These are phyloP conservation scores for Phaeophleospora eucalypticola DNA, from an alignment of 2,329 filamentous ascomycete species.

Conservation along the genomic window DNA sequence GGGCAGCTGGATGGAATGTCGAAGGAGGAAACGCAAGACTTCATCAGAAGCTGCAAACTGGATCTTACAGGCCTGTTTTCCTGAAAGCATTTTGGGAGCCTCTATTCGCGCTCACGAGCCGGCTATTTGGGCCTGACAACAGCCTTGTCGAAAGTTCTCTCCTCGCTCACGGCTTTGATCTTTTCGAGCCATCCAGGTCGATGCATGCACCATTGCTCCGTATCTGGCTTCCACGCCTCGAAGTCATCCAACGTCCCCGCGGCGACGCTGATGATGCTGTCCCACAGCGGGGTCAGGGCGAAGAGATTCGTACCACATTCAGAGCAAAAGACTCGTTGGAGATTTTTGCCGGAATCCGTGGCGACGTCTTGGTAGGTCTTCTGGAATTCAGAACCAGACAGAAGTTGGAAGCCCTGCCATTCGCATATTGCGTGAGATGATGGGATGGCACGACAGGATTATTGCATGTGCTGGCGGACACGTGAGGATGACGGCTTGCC, in stretches of 20 bases:
- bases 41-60: constrained; percentile 31
- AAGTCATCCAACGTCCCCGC: constrained; percentile 26
- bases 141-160: constrained; percentile 11
- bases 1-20: constrained; percentile 41
- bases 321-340: constrained; percentile 42
- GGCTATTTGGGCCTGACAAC: constrained; percentile 5
- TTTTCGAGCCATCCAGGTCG: constrained; percentile 17
- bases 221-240: constrained; percentile 22
- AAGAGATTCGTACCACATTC: constrained; percentile 35
- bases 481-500: not conserved
- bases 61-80: constrained; percentile 8
- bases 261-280: constrained; percentile 21
- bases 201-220: constrained; percentile 24
- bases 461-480: constrained; percentile 20
- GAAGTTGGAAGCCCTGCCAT: constrained; percentile 39
- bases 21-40: constrained; percentile 34
- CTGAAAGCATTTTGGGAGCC: not conserved
- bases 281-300: constrained; percentile 17
- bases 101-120: no score
- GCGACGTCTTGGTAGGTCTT: constrained; percentile 40
- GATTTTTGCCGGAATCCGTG: constrained; percentile 42
- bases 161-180: constrained; percentile 11
- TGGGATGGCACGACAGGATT: not conserved
- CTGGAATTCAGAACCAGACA: constrained; percentile 39
- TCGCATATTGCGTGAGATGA: not conserved